Evolutionary conservation across 805 yeast genomes (phyloP), one percentile per base, ranked within the genome.

Genomic region (Starmerella ratchasimensis): DNA sequence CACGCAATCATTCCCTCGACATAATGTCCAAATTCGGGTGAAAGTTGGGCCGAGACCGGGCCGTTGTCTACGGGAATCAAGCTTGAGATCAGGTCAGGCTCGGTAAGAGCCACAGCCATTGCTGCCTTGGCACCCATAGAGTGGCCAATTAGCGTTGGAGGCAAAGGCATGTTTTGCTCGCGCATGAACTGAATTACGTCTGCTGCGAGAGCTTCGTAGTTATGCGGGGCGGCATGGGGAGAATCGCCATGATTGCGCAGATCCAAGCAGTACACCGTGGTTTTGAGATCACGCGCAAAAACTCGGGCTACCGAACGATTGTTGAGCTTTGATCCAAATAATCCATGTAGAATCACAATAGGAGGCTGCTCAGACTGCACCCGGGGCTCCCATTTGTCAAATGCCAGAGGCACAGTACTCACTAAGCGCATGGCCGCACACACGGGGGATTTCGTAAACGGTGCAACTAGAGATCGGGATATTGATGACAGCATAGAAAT

Each of bases 161-260:
- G 31, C 31, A 66, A 48, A 18, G 15, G 7, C 4, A 31, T 6
- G 2, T 56, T 47, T 28, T 67, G 63, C 3, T 69, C 70, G 1
- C 53, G 50, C 9, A 86, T 68, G 53, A 84, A 88, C 15, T 59
- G 50, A 47, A 76, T 83, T n/a, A 88, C 83, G 55, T 88, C 98
- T 0, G 80, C 76, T 0, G 94, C 78, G 62, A 88, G 63, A 1
- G 86, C 63, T 1, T 80, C 77, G 56, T 86, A 86, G 52, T 80
- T 86, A 50, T 80, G 81, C 22, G 78, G 61, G 0, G 57, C 52
- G n/a, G 51, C 54, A 49, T 80, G 93, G 1, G 95, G 95, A 2
- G 94, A 80, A n/a, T 68, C 74, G 1, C 98, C 98, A 55, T 86
- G 95, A 58, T 90, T 86, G 43, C 98, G 64, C 41, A 86, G 63